A percentile compares a stretch with the other conserved stretches of the same genome.
These are phyloP conservation scores for Aspergillus baeticus DNA, from an alignment of 495 filamentous ascomycete genomes.

Conservation along the genomic window DNA sequence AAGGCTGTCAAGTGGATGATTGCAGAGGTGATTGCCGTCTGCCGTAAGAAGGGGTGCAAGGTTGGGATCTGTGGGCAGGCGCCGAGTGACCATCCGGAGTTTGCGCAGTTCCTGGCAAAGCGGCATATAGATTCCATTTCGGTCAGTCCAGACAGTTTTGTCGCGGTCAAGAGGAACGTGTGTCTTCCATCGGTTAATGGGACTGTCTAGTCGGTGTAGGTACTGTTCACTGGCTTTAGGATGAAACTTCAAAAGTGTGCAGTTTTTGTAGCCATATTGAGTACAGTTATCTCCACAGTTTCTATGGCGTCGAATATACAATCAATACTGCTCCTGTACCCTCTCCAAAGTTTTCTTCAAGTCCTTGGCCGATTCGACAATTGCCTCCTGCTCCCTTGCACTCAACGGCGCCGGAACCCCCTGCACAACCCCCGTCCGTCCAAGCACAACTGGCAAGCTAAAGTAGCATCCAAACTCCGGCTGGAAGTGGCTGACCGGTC, in stretches of 20 bases:
- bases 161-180: conserved; percentile 8
- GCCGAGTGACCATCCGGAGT: conserved; percentile 36
- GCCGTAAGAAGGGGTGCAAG: conserved; percentile 24
- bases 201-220: background rate
- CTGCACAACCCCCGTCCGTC: conserved; percentile 7
- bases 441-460: conserved; percentile 17
- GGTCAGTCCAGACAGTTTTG: conserved; percentile 22
- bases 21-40: conserved; percentile 23
- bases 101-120: conserved; percentile 30
- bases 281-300: background rate
- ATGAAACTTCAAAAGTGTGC: background rate
- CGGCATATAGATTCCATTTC: conserved; percentile 21
- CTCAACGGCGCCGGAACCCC: background rate
- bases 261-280: no score
- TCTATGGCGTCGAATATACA: background rate
- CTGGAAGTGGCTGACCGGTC: conserved; percentile 18
- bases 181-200: background rate
- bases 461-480: conserved; percentile 16
- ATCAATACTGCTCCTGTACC: background rate
- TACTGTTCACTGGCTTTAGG: no score
- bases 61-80: conserved; percentile 37
- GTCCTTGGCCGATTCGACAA: background rate
- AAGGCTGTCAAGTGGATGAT: conserved; percentile 40
- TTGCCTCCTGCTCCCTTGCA: background rate
- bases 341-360: background rate